Evolutionary conservation across 257 asterid species (phyloP).

Genomic region (Osmanthus fragrans): DNA sequence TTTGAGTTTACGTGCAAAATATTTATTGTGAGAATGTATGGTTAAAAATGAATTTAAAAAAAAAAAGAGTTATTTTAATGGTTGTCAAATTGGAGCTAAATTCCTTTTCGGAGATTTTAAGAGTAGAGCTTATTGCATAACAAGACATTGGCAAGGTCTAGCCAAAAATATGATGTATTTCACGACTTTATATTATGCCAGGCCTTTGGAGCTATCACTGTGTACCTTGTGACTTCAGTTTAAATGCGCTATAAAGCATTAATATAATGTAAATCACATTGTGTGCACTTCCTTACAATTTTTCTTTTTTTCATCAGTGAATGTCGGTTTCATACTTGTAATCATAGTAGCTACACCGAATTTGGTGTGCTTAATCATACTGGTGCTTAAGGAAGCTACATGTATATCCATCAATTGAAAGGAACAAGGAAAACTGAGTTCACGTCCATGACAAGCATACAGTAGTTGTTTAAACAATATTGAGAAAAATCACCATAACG

Average conservation of each 20-base stretch:
- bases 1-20: too few species aligned
- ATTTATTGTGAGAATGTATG: too few species aligned
- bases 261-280: neutral
- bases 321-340: neutral
- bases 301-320: neutral
- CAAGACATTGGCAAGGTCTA: neutral
- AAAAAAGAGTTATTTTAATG: too few species aligned
- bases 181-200: neutral
- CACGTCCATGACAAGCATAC: neutral
- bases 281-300: neutral
- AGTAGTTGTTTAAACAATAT: neutral
- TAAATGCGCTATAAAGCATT: neutral
- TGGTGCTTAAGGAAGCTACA: neutral
- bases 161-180: neutral
- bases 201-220: neutral
- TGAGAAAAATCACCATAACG: neutral
- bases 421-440: neutral
- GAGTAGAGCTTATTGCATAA: neutral
- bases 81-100: too few species aligned
- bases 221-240: neutral
- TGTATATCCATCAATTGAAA: neutral
- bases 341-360: neutral
- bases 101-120: neutral
- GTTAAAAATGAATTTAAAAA: too few species aligned
- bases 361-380: neutral